Evolutionary conservation across 805 yeast genomes (phyloP).

Genomic region (Brettanomyces sp.): DNA sequence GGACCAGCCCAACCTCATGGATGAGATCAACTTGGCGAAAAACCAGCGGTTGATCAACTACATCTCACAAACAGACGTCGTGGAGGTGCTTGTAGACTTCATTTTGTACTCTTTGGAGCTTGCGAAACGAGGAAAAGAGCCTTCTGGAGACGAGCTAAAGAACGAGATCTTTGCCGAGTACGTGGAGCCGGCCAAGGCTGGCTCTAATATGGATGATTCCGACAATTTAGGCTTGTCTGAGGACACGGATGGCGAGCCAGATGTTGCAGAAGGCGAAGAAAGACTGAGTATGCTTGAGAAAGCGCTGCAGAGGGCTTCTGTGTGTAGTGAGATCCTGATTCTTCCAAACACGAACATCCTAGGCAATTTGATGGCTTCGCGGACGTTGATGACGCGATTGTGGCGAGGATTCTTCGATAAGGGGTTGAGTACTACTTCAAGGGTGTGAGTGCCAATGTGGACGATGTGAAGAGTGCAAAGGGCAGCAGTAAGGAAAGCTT

Average conservation of each 20-base stretch:
- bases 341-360: slow-evolving; percentile 16
- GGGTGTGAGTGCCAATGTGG: background rate
- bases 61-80: slow-evolving; percentile 23
- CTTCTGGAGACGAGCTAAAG: slow-evolving; percentile 1
- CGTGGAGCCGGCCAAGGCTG: slow-evolving; percentile 1
- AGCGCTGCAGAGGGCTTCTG: slow-evolving; percentile 18
- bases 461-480: background rate
- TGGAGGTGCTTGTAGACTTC: slow-evolving; percentile 22
- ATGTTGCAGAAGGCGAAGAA: slow-evolving; percentile 2
- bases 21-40: slow-evolving; percentile 26
- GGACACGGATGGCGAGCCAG: background rate
- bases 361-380: slow-evolving; percentile 14
- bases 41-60: slow-evolving; percentile 25
- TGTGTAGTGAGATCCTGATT: slow-evolving; percentile 21
- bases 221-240: background rate
- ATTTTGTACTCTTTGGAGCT: slow-evolving; percentile 20
- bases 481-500: too few relatives aligned
- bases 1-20: slow-evolving; percentile 28
- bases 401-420: slow-evolving; percentile 26
- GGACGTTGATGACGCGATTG: slow-evolving; percentile 14
- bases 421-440: slow-evolving; percentile 14
- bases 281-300: slow-evolving; percentile 6
- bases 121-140: slow-evolving; percentile 5
- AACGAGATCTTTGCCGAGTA: slow-evolving; percentile 10
- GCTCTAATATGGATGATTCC: background rate